Evolutionary conservation across 1,139 yeast genomes (phyloP).

Genomic region (Taiozyma sp.): DNA sequence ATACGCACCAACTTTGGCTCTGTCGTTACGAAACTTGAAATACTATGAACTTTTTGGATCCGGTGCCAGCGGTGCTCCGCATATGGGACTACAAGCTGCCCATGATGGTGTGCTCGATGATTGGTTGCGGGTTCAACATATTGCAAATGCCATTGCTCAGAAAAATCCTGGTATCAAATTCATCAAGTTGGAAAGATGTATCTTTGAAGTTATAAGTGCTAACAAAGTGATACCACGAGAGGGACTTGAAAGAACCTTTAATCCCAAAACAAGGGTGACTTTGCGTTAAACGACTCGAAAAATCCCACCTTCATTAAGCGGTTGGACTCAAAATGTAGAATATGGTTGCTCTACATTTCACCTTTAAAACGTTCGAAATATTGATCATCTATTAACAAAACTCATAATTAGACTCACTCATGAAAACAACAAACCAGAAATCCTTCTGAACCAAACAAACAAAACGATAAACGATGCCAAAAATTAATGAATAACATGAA

Average conservation of each 20-base stretch:
- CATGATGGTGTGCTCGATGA: constrained; percentile 54
- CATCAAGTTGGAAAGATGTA: constrained; percentile 38
- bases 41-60: constrained; percentile 46
- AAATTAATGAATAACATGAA: background rate
- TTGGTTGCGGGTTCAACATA: constrained; percentile 55
- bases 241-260: constrained; percentile 23
- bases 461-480: background rate
- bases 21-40: constrained; percentile 28
- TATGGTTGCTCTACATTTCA: background rate
- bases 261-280: constrained; percentile 15
- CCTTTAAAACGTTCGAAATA: background rate
- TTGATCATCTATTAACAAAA: background rate
- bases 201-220: constrained; percentile 26
- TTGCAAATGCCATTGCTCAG: constrained; percentile 36
- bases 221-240: constrained; percentile 19
- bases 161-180: constrained; percentile 32
- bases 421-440: background rate
- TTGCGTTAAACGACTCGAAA: background rate
- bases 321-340: too few relatives aligned
- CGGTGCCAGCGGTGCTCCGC: constrained; percentile 44
- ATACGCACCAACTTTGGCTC: constrained; percentile 27
- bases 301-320: too few relatives aligned
- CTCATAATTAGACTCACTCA: background rate
- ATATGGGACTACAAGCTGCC: constrained; percentile 49
- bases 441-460: background rate